Evolutionary conservation across 2,329 filamentous ascomycete genomes (phyloP).

Genomic region (Cytospora schulzeri): DNA sequence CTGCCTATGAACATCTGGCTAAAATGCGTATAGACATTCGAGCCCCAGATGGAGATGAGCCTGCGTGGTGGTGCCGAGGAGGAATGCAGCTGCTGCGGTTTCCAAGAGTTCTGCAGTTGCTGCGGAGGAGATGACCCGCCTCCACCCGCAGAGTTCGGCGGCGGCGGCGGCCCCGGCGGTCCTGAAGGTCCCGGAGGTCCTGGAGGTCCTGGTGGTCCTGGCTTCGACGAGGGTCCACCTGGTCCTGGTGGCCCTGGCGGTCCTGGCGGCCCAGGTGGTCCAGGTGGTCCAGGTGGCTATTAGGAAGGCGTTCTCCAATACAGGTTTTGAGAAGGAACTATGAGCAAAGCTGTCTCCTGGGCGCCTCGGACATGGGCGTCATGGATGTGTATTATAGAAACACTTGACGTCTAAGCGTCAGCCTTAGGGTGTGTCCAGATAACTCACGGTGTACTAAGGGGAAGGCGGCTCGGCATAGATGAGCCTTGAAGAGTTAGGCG

Average conservation of each 20-base stretch:
- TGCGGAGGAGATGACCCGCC: constrained; percentile 10
- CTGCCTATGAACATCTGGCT: neutral
- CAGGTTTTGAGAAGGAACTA: neutral
- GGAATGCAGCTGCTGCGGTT: constrained; percentile 24
- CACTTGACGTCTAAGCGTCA: neutral
- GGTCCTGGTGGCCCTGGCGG: constrained; percentile 1
- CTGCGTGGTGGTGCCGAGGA: constrained; percentile 24
- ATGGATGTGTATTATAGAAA: neutral
- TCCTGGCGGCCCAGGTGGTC: neutral
- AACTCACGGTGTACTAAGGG: neutral
- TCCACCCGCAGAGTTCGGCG: constrained; percentile 5
- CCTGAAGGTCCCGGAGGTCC: constrained; percentile 4
- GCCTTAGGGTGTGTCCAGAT: neutral
- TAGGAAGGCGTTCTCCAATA: neutral
- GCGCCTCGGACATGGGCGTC: neutral
- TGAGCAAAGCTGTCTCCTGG: neutral
- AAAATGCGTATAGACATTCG: constrained; percentile 4
- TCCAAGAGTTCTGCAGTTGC: constrained; percentile 15
- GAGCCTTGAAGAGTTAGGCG: neutral
- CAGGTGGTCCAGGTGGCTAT: constrained; percentile 7
- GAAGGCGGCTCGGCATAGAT: neutral
- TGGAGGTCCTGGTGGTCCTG: constrained; percentile 4
- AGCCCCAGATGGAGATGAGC: constrained; percentile 23
- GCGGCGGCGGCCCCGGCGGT: constrained; percentile 5
- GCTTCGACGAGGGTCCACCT: too few species aligned